Evolutionary conservation across 495 filamentous ascomycete species (phyloP).

Genomic region (Trichoderma virens): DNA sequence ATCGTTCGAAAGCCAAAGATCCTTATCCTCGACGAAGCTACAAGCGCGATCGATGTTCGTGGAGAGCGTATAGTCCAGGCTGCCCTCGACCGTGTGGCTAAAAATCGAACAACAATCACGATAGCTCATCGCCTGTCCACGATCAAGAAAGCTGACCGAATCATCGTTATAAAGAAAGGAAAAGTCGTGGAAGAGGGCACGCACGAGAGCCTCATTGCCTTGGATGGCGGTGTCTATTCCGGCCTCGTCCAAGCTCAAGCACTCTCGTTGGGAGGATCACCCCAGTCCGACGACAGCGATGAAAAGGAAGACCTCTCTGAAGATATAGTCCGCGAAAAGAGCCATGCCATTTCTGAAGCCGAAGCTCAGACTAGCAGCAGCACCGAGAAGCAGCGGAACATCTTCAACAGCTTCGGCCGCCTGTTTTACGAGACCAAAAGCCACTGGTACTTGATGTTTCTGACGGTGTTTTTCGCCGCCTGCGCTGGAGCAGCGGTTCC

Average conservation of each 20-base stretch:
- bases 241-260: conserved; percentile 46
- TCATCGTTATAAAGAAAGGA: conserved; percentile 58
- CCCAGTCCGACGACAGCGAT: conserved; percentile 15
- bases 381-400: conserved; percentile 27
- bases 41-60: conserved; percentile 65
- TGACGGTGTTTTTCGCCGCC: conserved; percentile 31
- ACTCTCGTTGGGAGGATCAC: conserved; percentile 31
- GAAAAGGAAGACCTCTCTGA: conserved; percentile 35
- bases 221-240: conserved; percentile 45
- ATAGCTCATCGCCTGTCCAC: conserved; percentile 67
- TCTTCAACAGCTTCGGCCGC: conserved; percentile 40
- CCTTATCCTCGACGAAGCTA: conserved; percentile 80
- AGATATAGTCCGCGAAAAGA: conserved; percentile 39
- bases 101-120: conserved; percentile 69
- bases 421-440: conserved; percentile 36
- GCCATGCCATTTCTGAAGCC: conserved; percentile 29
- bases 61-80: conserved; percentile 64
- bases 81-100: conserved; percentile 57
- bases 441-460: conserved; percentile 24
- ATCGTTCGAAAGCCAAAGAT: conserved; percentile 69
- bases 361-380: conserved; percentile 16
- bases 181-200: conserved; percentile 58
- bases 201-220: conserved; percentile 54
- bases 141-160: conserved; percentile 62
- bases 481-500: conserved; percentile 31